phyloP scores from a whole-genome alignment of 495 filamentous ascomycete species.

The Entonaema liquescens region DNA sequence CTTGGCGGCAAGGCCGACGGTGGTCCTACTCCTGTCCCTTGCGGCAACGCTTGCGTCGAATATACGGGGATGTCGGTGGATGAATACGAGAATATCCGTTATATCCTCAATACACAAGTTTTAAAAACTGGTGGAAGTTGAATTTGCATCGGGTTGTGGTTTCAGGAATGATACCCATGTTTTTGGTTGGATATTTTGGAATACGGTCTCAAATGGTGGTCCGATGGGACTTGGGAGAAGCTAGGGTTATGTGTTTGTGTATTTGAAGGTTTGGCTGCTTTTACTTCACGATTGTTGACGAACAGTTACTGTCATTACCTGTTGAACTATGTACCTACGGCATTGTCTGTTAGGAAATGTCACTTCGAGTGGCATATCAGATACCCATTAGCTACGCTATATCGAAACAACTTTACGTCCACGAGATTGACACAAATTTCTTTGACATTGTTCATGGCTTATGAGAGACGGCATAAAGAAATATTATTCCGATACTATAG shows the following conservation, averaged over 20 bases:
- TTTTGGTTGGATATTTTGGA: neutral
- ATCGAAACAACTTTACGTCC: neutral
- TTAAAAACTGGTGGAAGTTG: neutral
- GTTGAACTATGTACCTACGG: neutral
- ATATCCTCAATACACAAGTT: conserved; percentile 12
- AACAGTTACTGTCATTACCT: neutral
- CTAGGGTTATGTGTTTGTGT: neutral
- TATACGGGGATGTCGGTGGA: conserved; percentile 25
- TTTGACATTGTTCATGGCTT: neutral
- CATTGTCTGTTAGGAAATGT: neutral
- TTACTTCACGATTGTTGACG: neutral
- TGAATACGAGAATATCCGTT: conserved; percentile 19
- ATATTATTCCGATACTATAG: neutral
- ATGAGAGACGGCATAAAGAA: neutral
- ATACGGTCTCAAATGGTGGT: neutral
- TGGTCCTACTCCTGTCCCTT: conserved; percentile 30
- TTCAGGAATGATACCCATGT: neutral
- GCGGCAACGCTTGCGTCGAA: conserved; percentile 33
- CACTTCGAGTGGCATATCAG: neutral
- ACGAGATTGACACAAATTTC: neutral
- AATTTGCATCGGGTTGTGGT: neutral
- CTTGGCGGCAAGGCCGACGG: conserved; percentile 27
- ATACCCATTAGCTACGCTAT: neutral
- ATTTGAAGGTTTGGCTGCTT: neutral
- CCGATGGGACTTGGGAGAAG: neutral